Evolutionary conservation across 805 yeast species (phyloP), one percentile per base, ranked within the genome.

Genomic region (Monosporozyma solicola): DNA sequence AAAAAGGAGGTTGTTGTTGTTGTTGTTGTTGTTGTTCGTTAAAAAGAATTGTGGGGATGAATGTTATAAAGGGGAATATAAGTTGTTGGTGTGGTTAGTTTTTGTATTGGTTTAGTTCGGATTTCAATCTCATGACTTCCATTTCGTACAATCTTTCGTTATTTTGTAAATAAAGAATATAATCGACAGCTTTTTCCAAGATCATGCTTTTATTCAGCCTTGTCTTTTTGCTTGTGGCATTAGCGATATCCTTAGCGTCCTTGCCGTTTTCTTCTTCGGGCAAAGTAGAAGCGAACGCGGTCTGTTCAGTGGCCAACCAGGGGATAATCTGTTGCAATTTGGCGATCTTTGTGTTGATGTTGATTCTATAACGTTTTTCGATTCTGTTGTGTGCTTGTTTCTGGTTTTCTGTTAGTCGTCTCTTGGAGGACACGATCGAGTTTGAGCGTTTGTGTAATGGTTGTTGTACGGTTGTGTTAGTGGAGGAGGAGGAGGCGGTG

Each of bases 281-380:
- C 15, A 35, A 35, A 13, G n/a, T 35, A 3, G 39, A 35, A 16
- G 39, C 85, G 62, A 82, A 82, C 0, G 85, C 85, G 2, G 84
- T 79, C 56, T 78, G 78, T 55, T 82, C 86, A 49, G 73, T 67
- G 3, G 83, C 79, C 51, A 83, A 79, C 80, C 84, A 79, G 10
- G 90, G 90, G 37, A 84, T 83, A 27, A 84, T 73, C 59, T 77
- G 78, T 62, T 83, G 87, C 51, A 84, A 68, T 32, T 82, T 81
- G 3, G 85, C 85, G 53, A 84, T 84, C 64, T 83, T 84, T 11
- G 85, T 80, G 63, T 84, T 84, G 64, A 84, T 83, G 65, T 84
- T 84, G 55, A 82, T 83, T 64, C 89, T 72, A 66, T 84, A 84
- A 55, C 83, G 43, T 39, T 22, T 39, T 39, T 16, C 43, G 8